A percentile compares a stretch with the other conserved stretches of the same genome.
Evolutionary conservation across 2,329 filamentous ascomycete genomes (phyloP).

Genomic region (Apiospora malaysiana): DNA sequence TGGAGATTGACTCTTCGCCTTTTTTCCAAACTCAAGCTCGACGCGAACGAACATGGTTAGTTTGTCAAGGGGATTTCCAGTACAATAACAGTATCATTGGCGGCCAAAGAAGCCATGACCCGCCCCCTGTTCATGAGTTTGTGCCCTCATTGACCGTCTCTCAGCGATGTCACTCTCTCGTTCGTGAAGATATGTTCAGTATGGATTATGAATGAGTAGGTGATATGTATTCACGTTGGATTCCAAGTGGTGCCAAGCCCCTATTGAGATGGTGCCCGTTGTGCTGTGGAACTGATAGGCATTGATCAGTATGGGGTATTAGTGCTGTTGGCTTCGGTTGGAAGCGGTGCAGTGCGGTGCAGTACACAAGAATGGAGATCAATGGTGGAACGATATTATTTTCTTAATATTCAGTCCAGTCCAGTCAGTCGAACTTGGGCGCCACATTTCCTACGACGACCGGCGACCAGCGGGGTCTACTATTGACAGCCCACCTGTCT

Average conservation of each 20-base stretch:
- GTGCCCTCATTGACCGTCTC: no score
- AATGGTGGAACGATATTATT: constrained; percentile 9
- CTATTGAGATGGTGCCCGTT: neutral
- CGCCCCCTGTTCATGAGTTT: neutral
- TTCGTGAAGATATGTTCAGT: neutral
- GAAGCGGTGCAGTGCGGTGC: neutral
- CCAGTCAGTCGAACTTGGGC: neutral
- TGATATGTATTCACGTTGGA: neutral
- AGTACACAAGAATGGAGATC: neutral
- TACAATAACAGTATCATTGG: neutral
- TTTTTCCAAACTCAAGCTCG: neutral
- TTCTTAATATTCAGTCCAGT: neutral
- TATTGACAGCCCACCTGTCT: constrained; percentile 4
- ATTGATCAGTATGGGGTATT: constrained; percentile 15
- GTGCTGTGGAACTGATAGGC: constrained; percentile 8
- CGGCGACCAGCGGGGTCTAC: neutral
- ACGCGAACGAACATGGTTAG: neutral
- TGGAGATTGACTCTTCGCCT: neutral
- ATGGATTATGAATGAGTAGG: neutral
- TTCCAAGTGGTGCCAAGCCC: constrained; percentile 4
- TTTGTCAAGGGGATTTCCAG: neutral
- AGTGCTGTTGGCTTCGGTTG: neutral
- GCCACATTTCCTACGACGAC: neutral
- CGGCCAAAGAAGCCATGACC: neutral
- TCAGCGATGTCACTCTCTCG: neutral